Evolutionary conservation across 805 yeast genomes (phyloP).

Genomic region (Sugiyamaella boreocaroliniensis): DNA sequence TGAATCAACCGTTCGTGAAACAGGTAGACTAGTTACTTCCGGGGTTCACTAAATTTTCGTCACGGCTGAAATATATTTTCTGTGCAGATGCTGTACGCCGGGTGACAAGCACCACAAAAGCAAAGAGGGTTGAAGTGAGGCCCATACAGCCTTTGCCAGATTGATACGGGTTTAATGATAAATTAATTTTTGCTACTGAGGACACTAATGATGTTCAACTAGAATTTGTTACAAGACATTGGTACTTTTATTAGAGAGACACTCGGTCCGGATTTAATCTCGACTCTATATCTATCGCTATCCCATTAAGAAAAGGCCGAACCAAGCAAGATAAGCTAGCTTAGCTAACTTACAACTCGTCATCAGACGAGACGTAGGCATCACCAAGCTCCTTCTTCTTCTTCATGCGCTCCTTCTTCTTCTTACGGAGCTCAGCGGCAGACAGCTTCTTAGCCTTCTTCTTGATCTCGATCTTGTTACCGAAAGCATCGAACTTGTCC

Average conservation of each 20-base stretch:
- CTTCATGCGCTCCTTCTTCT: slow-evolving; percentile 99
- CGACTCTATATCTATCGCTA: background rate
- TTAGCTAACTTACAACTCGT: slow-evolving; percentile 51
- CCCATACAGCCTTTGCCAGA: too few species aligned
- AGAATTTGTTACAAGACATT: background rate
- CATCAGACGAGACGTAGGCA: slow-evolving; percentile 97
- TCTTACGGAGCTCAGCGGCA: slow-evolving; percentile 99
- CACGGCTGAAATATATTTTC: background rate
- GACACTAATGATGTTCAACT: too few species aligned
- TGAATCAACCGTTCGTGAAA: background rate
- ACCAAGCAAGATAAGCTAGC: background rate
- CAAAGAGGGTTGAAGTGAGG: too few species aligned
- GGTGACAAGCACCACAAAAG: background rate
- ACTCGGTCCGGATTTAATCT: background rate
- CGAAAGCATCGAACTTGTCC: slow-evolving; percentile 99
- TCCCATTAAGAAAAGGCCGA: background rate
- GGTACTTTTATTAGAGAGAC: background rate
- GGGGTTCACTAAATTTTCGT: background rate
- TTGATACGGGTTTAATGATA: too few species aligned
- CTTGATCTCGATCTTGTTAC: slow-evolving; percentile 96
- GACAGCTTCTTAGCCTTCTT: slow-evolving; percentile 97
- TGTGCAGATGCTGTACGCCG: background rate
- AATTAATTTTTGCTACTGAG: too few species aligned
- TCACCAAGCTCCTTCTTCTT: slow-evolving; percentile 99
- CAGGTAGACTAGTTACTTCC: background rate